Base-by-base conservation (phyloP, 1,284 basidiomycete genomes). In the Boletus calvinii region DNA sequence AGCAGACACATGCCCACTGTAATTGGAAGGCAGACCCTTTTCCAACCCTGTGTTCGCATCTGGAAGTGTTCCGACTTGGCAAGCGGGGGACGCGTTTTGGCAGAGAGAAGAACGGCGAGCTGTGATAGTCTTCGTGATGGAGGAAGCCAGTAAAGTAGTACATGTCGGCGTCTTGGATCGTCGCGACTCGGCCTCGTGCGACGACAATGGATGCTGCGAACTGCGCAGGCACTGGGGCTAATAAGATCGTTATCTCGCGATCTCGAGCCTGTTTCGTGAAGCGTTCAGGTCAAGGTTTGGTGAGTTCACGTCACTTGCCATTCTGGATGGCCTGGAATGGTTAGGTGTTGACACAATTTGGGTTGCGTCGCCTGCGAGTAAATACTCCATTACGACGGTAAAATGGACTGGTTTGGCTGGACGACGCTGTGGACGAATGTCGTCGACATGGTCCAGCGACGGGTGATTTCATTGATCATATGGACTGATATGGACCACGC, bases 191-290 rank as follows among this genome's bases (percentile, higher is more conserved):
- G 46, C 59, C 50, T 61, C 58, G 50, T 60, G 58, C 50, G 50
- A 50, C 5, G 7, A 47, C 20, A 46, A 59, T 43, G 53, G 56
- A 61, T 20, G 11, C 11, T 53, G 35, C 20, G 50, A 39, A 49
- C 30, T 34, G 29, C 35, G 44, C 24, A 56, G 46, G 30, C 15
- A 32, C 38, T 44, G 52, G 52, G 52, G 30, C 13, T 24, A 43
- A 60, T 46, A 20, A 44, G 61, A 67, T 70, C 56, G 62, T 41
- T 54, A 65, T 67, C 62, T 68, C 51, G 64, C 67, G 68, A 66
- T 68, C 62, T 45, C 17, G 31, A 53, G 59, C 63, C 48, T 42
- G 46, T 47, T 48, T 46, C 24, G 20, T 56, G 36, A 48, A 46
- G 48, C 60, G 54, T 56, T 32, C 44, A 41, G 52, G 50, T 15